A percentile compares a stretch with the other conserved stretches of the same genome.
Evolutionary conservation across 1,284 basidiomycete genomes (phyloP).

Genomic region (Heterobasidion occidentale): DNA sequence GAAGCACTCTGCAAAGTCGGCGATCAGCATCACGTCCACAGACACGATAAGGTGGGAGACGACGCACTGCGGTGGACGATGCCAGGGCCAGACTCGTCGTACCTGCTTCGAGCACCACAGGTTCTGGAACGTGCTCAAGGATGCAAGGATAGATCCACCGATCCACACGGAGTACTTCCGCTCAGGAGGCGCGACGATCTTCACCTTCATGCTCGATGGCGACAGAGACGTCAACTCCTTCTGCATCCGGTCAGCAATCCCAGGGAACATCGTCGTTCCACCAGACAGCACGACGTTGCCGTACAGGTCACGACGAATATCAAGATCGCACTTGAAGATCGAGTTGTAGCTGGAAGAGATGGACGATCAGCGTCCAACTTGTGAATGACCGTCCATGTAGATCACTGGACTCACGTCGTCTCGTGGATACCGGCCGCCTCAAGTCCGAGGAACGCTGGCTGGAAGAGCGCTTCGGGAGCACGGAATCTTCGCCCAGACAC

Average conservation of each 20-base stretch:
- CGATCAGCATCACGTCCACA: not conserved
- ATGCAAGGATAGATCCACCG: conserved; percentile 95
- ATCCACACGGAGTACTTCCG: conserved; percentile 98
- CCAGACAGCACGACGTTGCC: conserved; percentile 93
- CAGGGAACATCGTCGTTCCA: conserved; percentile 96
- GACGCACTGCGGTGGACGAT: conserved; percentile 71
- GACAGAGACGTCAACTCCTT: conserved; percentile 90
- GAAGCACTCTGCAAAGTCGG: not conserved
- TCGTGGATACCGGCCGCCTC: conserved; percentile 95
- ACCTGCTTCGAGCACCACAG: conserved; percentile 89
- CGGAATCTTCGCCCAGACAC: conserved; percentile 61
- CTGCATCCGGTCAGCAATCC: conserved; percentile 96
- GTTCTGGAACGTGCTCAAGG: conserved; percentile 94
- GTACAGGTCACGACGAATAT: conserved; percentile 86
- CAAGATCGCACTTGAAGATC: conserved; percentile 73
- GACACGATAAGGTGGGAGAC: not conserved
- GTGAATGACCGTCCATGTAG: not conserved
- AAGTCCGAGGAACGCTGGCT: conserved; percentile 88
- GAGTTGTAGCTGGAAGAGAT: conserved; percentile 67
- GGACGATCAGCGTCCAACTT: not conserved
- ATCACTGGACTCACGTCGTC: conserved; percentile 61
- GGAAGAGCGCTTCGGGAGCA: conserved; percentile 95
- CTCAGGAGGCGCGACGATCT: conserved; percentile 89
- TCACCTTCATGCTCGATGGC: conserved; percentile 89
- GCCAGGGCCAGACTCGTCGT: conserved; percentile 81